Conservation (phyloP, 768 basidiomycete genomes). For the Mycena filopes region DNA sequence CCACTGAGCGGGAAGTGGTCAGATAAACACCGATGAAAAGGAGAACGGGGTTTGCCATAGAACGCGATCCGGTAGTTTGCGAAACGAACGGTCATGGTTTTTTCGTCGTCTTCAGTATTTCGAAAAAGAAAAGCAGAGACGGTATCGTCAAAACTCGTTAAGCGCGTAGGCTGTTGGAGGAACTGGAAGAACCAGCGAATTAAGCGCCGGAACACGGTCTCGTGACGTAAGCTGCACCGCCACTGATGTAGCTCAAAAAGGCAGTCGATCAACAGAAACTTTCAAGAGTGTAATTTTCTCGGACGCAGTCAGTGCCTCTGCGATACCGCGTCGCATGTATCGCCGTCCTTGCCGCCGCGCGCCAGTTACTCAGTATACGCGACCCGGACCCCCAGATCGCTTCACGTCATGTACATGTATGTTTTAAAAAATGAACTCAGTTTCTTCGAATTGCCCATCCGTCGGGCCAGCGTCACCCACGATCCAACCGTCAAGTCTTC, state of each 20-base stretch:
- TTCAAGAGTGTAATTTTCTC: too few species aligned
- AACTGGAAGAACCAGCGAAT: too few species aligned
- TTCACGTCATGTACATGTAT: conserved; percentile 73
- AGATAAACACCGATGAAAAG: too few species aligned
- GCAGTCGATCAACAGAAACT: too few species aligned
- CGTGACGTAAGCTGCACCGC: neutral
- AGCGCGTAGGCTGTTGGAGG: conserved; percentile 23
- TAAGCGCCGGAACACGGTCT: neutral
- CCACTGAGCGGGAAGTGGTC: too few species aligned
- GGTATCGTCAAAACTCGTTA: conserved; percentile 13
- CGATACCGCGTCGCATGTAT: too few species aligned
- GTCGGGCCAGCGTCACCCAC: conserved; percentile 75
- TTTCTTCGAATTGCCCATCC: conserved; percentile 62
- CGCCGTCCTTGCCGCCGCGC: too few species aligned
- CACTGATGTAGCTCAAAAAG: neutral
- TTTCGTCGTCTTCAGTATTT: conserved; percentile 2
- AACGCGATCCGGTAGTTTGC: conserved; percentile 59
- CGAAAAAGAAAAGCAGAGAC: neutral
- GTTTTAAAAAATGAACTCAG: conserved; percentile 72
- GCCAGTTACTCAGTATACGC: too few species aligned
- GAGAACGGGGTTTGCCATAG: conserved; percentile 11
- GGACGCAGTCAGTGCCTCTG: too few species aligned
- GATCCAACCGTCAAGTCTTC: conserved; percentile 80
- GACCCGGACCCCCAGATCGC: too few species aligned
- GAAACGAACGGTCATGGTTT: conserved; percentile 70